Evolutionary conservation across 2,329 filamentous ascomycete genomes (phyloP).

Genomic region (Akanthomyces dipterigenus): DNA sequence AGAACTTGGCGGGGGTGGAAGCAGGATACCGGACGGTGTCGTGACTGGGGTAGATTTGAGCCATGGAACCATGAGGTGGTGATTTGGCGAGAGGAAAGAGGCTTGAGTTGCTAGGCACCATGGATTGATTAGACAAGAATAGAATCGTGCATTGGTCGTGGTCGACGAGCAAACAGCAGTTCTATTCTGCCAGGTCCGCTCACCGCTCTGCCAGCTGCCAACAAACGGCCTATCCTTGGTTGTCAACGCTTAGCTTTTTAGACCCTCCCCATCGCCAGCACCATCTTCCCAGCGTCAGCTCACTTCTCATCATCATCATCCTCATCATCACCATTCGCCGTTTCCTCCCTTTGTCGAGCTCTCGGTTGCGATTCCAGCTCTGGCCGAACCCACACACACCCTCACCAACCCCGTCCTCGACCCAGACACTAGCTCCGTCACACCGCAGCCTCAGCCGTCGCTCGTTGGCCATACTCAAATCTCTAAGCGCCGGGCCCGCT

Average conservation of each 20-base stretch:
- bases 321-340: not conserved
- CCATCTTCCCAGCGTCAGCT: not conserved
- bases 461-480: slow-evolving; percentile 12
- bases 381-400: not conserved
- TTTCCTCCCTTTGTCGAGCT: not conserved
- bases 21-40: not conserved
- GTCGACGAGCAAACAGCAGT: not conserved
- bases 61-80: too few relatives aligned
- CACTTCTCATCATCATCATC: not conserved
- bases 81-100: not conserved
- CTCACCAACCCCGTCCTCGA: not conserved
- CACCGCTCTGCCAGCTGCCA: slow-evolving; percentile 2
- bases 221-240: not conserved
- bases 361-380: not conserved
- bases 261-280: not conserved
- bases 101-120: too few relatives aligned
- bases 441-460: slow-evolving; percentile 9
- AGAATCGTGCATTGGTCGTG: not conserved
- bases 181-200: not conserved
- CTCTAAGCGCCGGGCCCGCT: slow-evolving; percentile 21
- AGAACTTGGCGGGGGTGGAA: not conserved
- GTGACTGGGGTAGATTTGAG: not conserved
- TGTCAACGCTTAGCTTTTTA: not conserved
- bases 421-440: slow-evolving; percentile 12
- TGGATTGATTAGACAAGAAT: too few relatives aligned